These are phyloP conservation scores for Neonectria coccinea DNA, from an alignment of 2,329 filamentous ascomycete species.

Conservation along the genomic window DNA sequence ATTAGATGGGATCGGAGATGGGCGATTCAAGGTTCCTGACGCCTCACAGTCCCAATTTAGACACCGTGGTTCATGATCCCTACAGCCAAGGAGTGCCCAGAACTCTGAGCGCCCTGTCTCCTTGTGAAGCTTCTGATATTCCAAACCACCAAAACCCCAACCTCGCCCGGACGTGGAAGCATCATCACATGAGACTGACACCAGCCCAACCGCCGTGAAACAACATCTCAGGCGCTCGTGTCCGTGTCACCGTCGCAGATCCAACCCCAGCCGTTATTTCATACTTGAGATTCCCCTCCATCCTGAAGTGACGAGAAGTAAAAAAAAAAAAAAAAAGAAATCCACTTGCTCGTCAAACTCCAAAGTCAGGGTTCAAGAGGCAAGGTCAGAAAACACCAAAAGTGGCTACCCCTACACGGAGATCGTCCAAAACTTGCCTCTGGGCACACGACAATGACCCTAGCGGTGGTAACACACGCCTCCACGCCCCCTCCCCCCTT, in stretches of 20 bases:
- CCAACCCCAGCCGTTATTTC: conserved; percentile 26
- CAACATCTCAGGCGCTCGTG: conserved; percentile 41
- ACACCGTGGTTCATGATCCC: conserved; percentile 7
- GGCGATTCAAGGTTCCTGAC: conserved; percentile 13
- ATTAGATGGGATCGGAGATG: conserved; percentile 20
- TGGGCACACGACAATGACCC: conserved; percentile 30
- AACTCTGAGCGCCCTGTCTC: conserved; percentile 13
- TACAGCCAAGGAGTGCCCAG: conserved; percentile 10
- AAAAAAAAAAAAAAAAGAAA: conserved; percentile 10
- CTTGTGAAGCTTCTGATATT: conserved; percentile 13
- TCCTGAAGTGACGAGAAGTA: not conserved
- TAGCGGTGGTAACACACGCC: conserved; percentile 16
- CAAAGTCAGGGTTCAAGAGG: conserved; percentile 7
- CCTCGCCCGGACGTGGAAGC: conserved; percentile 13
- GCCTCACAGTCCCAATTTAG: conserved; percentile 18
- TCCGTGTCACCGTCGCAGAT: conserved; percentile 32
- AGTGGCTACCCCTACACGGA: conserved; percentile 3
- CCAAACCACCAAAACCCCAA: conserved; percentile 13
- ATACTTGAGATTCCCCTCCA: conserved; percentile 15
- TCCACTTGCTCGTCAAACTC: not conserved
- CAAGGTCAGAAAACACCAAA: conserved; percentile 3
- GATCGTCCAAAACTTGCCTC: conserved; percentile 27
- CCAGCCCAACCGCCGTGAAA: conserved; percentile 39
- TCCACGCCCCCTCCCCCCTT: not conserved
- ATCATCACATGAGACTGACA: conserved; percentile 33